phyloP scores from a whole-genome alignment of 495 filamentous ascomycete genomes.

The Lophium mytilinum region DNA sequence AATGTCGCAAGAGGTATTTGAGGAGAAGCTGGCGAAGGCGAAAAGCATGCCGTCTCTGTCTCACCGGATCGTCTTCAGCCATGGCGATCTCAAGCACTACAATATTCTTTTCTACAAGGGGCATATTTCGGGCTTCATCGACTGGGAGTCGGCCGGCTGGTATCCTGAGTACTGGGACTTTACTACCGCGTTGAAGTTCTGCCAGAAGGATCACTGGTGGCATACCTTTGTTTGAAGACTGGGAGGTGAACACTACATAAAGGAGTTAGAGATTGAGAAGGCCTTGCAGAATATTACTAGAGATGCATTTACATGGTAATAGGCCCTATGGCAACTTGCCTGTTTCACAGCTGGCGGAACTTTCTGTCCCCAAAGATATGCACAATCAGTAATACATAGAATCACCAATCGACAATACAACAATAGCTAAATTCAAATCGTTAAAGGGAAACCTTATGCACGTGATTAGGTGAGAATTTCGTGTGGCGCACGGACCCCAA shows the following conservation, averaged over 20 bases:
- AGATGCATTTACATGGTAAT: constrained; percentile 9
- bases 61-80: constrained; percentile 9
- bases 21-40: constrained; percentile 5
- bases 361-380: too few species aligned
- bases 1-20: constrained; percentile 5
- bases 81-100: constrained; percentile 9
- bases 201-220: constrained; percentile 14
- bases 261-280: constrained; percentile 13
- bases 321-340: too few species aligned
- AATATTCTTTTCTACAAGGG: constrained; percentile 5
- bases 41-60: constrained; percentile 1
- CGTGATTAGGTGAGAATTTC: too few species aligned
- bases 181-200: constrained; percentile 8
- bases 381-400: too few species aligned
- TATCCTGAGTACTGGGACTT: constrained; percentile 13
- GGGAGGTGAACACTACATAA: constrained; percentile 4
- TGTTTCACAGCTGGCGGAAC: too few species aligned
- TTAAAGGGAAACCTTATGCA: too few species aligned
- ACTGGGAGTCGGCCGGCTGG: constrained; percentile 12
- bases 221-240: constrained; percentile 6
- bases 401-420: too few species aligned
- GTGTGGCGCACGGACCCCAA: too few species aligned
- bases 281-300: constrained; percentile 6
- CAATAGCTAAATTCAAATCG: too few species aligned
- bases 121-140: constrained; percentile 7